phyloP scores from a whole-genome alignment of 441 rosid genomes.

The Brassica balearica region DNA sequence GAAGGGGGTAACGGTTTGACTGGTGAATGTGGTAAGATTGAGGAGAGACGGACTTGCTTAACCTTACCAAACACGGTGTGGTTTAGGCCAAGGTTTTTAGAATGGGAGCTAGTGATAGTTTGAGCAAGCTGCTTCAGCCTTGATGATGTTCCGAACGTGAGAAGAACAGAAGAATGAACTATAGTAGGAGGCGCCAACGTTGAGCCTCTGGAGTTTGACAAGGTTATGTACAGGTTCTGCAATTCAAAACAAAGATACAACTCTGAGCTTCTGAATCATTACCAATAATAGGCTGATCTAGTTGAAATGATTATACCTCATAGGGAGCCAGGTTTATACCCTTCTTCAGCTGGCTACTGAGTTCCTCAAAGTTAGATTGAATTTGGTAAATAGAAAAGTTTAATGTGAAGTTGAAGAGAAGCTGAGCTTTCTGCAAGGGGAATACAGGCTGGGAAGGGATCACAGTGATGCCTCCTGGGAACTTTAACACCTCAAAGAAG shows the following conservation, averaged over 20 bases:
- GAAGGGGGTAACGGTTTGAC: constrained; percentile 51
- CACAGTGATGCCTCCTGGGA: constrained; percentile 78
- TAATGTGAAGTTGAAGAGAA: constrained; percentile 86
- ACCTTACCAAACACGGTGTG: constrained; percentile 84
- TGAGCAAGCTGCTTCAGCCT: constrained; percentile 88
- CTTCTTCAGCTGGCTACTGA: constrained; percentile 72
- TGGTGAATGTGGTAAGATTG: constrained; percentile 69
- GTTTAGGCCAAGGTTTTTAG: constrained; percentile 83
- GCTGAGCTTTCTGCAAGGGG: constrained; percentile 82
- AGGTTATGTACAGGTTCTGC: constrained; percentile 79
- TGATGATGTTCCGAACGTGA: constrained; percentile 70
- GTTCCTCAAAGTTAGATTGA: constrained; percentile 65
- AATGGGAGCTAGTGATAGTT: constrained; percentile 77
- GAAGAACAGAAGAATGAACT: constrained; percentile 78
- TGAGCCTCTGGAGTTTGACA: constrained; percentile 76
- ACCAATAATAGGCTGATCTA: constrained; percentile 10
- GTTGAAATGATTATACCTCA: constrained; percentile 59
- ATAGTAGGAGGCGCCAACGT: constrained; percentile 73
- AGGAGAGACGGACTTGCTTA: constrained; percentile 86
- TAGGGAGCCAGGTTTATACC: constrained; percentile 73
- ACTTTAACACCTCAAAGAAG: constrained; percentile 76
- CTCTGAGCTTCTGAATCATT: neutral
- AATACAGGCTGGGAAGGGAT: constrained; percentile 77
- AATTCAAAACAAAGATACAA: constrained; percentile 20
- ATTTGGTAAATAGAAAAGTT: constrained; percentile 73